A percentile compares a stretch with the other conserved stretches of the same genome.
phyloP scores from a whole-genome alignment of 164 flowering plant genomes.

The Buxus sempervirens region DNA sequence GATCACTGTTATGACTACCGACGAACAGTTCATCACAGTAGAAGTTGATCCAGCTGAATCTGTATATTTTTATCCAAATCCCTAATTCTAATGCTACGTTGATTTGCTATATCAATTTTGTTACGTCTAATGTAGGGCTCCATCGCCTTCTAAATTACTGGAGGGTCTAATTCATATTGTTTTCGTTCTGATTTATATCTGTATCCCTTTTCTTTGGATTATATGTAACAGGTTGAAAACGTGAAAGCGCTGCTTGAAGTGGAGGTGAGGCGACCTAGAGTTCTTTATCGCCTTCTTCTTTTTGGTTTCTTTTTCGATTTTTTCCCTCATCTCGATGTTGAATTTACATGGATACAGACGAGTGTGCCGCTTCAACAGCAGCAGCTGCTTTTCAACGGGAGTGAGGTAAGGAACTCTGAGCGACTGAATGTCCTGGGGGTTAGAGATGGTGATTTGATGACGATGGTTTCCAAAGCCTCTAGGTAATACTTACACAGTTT shows the following conservation, averaged over 20 bases:
- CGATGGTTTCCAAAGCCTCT: conserved; percentile 62
- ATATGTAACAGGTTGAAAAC: conserved; percentile 67
- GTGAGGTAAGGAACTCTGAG: conserved; percentile 64
- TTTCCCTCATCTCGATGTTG: conserved; percentile 5
- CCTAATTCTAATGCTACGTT: conserved; percentile 1
- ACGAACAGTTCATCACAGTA: conserved; percentile 71
- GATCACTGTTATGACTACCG: conserved; percentile 88
- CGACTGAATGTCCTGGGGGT: conserved; percentile 69
- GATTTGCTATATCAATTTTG: no score
- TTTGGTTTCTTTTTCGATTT: neutral
- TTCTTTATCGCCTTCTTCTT: neutral
- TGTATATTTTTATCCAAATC: conserved; percentile 32
- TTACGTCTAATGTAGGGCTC: neutral
- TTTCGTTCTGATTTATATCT: neutral
- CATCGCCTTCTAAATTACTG: no score
- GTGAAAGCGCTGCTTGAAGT: conserved; percentile 94
- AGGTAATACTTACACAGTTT: conserved; percentile 21
- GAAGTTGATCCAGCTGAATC: conserved; percentile 87
- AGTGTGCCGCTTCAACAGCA: conserved; percentile 75
- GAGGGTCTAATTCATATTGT: neutral
- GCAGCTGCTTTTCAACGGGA: conserved; percentile 79
- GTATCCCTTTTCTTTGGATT: neutral
- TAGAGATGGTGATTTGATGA: conserved; percentile 80
- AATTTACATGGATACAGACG: conserved; percentile 40
- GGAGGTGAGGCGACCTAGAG: conserved; percentile 48